Evolutionary conservation across 2,329 filamentous ascomycete genomes (phyloP).

Genomic region (Aspergillus hiratsukae): DNA sequence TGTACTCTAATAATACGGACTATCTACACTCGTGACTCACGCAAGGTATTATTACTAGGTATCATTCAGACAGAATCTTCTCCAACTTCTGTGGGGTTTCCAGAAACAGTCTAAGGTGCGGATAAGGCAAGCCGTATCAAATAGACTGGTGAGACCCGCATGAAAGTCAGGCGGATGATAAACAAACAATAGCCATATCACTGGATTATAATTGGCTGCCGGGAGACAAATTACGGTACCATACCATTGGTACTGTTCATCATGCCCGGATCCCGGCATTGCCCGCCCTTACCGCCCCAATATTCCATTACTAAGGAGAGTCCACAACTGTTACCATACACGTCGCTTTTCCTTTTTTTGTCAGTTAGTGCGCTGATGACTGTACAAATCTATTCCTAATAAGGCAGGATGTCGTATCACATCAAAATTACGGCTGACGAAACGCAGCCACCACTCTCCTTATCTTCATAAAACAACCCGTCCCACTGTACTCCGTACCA

Average conservation of each 20-base stretch:
- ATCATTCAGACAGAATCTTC: neutral
- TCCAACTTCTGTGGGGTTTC: neutral
- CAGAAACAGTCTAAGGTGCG: neutral
- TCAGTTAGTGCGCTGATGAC: too few relatives aligned
- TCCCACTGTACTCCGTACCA: neutral
- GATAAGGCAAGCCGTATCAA: neutral
- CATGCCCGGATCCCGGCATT: neutral
- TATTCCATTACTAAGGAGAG: neutral
- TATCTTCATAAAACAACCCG: neutral
- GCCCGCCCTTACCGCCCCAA: neutral
- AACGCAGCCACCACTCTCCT: neutral
- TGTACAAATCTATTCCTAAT: neutral
- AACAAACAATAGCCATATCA: neutral
- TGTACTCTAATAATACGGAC: too few relatives aligned
- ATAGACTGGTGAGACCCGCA: neutral
- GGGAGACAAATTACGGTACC: neutral
- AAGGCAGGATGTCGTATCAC: neutral
- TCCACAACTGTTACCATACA: neutral
- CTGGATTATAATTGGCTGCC: neutral
- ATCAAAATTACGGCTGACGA: neutral
- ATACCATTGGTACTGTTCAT: neutral
- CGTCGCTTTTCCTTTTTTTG: too few relatives aligned
- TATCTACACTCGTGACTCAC: too few relatives aligned
- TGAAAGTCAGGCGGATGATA: neutral
- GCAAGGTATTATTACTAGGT: neutral